Evolutionary conservation across 2,329 filamentous ascomycete species (phyloP).

Genomic region (Ceratocystis lukuohia): DNA sequence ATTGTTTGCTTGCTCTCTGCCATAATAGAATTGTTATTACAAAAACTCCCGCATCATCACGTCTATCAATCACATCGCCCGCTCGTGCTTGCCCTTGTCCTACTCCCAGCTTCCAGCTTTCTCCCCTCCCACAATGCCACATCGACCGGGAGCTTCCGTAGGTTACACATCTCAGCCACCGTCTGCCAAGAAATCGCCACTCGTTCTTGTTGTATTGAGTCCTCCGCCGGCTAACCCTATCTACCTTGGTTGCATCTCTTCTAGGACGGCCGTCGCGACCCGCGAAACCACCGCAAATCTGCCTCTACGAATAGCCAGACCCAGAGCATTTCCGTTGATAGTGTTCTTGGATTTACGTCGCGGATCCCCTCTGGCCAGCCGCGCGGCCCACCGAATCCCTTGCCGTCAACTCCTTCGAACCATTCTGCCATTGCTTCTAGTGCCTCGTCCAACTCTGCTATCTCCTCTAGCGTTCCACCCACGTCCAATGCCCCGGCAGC

Average conservation of each 20-base stretch:
- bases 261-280: slow-evolving; percentile 14
- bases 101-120: too few relatives aligned
- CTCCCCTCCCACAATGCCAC: slow-evolving; percentile 6
- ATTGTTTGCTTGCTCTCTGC: neutral
- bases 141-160: slow-evolving; percentile 8
- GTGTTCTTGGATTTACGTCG: slow-evolving; percentile 82
- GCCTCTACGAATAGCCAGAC: slow-evolving; percentile 11
- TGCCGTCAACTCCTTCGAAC: slow-evolving; percentile 24
- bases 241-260: neutral
- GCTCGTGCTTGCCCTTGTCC: neutral
- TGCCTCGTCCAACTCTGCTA: slow-evolving; percentile 30
- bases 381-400: slow-evolving; percentile 49
- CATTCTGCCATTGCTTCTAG: slow-evolving; percentile 26
- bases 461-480: slow-evolving; percentile 25
- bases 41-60: slow-evolving; percentile 3
- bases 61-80: neutral
- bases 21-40: neutral
- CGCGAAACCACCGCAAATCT: neutral
- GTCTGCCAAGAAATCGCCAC: neutral
- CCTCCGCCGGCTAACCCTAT: neutral
- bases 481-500: neutral
- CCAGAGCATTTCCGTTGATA: slow-evolving; percentile 69
- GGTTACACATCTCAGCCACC: neutral
- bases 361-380: slow-evolving; percentile 93
- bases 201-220: neutral